phyloP scores from a whole-genome alignment of 1,139 yeast genomes.

The Candida albicans region DNA sequence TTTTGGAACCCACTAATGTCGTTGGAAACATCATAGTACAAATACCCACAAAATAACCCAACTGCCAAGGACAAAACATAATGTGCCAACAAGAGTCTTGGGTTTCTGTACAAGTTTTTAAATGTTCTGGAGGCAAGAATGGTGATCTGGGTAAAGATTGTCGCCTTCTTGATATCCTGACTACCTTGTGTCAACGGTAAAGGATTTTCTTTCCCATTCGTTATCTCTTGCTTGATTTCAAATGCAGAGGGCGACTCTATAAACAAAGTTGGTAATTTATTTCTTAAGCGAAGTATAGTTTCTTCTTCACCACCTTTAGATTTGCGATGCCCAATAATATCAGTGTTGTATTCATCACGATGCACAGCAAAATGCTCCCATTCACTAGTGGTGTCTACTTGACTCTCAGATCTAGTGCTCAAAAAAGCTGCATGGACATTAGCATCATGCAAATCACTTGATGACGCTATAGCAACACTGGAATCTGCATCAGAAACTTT shows the following conservation, averaged over 20 bases:
- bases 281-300: slow-evolving; percentile 31
- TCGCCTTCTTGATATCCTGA: slow-evolving; percentile 49
- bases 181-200: slow-evolving; percentile 35
- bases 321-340: slow-evolving; percentile 16
- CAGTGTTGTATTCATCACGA: slow-evolving; percentile 58
- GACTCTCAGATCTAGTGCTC: slow-evolving; percentile 28
- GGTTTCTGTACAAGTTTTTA: slow-evolving; percentile 89
- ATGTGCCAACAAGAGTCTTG: slow-evolving; percentile 78
- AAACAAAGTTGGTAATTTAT: slow-evolving; percentile 42
- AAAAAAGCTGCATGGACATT: slow-evolving; percentile 43
- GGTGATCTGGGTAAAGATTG: slow-evolving; percentile 58
- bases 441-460: slow-evolving; percentile 25
- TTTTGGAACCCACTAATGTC: slow-evolving; percentile 97
- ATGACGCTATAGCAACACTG: slow-evolving; percentile 16
- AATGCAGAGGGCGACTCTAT: slow-evolving; percentile 50
- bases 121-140: slow-evolving; percentile 84
- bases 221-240: slow-evolving; percentile 52
- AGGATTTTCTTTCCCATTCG: slow-evolving; percentile 32
- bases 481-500: slow-evolving; percentile 26
- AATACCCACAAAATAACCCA: slow-evolving; percentile 81
- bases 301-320: slow-evolving; percentile 28
- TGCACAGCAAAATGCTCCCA: slow-evolving; percentile 93
- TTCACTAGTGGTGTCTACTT: slow-evolving; percentile 66
- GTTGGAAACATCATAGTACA: slow-evolving; percentile 78
- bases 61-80: slow-evolving; percentile 73